Evolutionary conservation across 2,329 filamentous ascomycete genomes (phyloP).

Genomic region (Stemphylium vesicarium): DNA sequence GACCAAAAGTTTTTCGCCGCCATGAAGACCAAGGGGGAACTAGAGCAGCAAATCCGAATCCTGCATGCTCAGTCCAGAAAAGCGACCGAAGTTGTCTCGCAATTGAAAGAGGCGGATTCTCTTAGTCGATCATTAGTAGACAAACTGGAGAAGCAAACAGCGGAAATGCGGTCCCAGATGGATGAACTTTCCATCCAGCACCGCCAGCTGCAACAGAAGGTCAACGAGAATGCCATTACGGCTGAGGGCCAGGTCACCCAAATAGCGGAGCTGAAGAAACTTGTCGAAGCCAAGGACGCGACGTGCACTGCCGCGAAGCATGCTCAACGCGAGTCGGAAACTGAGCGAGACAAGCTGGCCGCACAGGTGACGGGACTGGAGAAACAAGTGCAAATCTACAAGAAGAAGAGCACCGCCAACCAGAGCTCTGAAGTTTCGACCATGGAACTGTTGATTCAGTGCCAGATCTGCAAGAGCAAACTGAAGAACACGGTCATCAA

Average conservation of each 20-base stretch:
- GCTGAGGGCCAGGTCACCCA: constrained; percentile 78
- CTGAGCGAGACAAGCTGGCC: constrained; percentile 80
- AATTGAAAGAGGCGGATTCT: constrained; percentile 88
- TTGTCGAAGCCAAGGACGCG: constrained; percentile 78
- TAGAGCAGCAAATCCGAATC: constrained; percentile 78
- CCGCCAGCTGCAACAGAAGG: constrained; percentile 74
- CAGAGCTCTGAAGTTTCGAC: constrained; percentile 83
- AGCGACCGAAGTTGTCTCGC: constrained; percentile 90
- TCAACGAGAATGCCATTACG: constrained; percentile 71
- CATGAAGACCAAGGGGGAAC: constrained; percentile 89
- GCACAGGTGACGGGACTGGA: constrained; percentile 77
- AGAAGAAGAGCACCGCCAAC: constrained; percentile 79
- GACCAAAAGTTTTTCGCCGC: constrained; percentile 98
- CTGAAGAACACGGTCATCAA: constrained; percentile 95
- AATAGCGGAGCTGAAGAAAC: constrained; percentile 74
- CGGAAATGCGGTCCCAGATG: constrained; percentile 81
- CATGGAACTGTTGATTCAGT: constrained; percentile 79
- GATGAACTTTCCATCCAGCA: constrained; percentile 73
- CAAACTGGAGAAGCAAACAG: constrained; percentile 89
- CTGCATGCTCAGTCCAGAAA: constrained; percentile 84
- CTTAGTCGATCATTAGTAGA: constrained; percentile 76
- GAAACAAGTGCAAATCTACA: constrained; percentile 86
- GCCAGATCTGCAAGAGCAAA: constrained; percentile 88
- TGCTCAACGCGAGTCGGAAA: constrained; percentile 65
- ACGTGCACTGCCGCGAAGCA: constrained; percentile 68